Evolutionary conservation across 768 basidiomycete genomes (phyloP).

Genomic region (Tubosaeta brunneosetosa): DNA sequence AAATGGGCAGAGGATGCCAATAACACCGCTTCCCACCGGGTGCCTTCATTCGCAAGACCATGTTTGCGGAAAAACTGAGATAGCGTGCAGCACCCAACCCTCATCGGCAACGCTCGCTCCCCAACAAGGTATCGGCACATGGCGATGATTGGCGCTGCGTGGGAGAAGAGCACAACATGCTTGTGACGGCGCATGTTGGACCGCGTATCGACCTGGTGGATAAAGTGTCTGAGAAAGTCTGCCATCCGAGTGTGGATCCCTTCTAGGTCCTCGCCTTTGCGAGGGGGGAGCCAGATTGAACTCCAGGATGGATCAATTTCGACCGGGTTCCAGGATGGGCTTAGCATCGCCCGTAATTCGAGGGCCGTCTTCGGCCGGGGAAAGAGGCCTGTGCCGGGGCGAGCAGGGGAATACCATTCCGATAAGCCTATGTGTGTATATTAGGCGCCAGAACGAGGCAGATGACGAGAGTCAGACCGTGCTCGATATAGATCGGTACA

Average conservation of each 20-base stretch:
- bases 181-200: constrained; percentile 40
- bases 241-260: constrained; percentile 58
- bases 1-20: constrained; percentile 54
- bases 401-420: constrained; percentile 78
- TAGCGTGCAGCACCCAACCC: constrained; percentile 74
- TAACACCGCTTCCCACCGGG: constrained; percentile 37
- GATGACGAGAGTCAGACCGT: constrained; percentile 43
- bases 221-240: constrained; percentile 47
- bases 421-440: constrained; percentile 44
- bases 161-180: constrained; percentile 60
- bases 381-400: constrained; percentile 64
- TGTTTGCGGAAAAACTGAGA: constrained; percentile 46
- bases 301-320: constrained; percentile 60
- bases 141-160: constrained; percentile 72
- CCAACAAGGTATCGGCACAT: constrained; percentile 57
- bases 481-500: constrained; percentile 73
- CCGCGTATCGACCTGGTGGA: constrained; percentile 45
- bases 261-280: constrained; percentile 65
- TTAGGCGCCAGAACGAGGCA: background rate
- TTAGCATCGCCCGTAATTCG: constrained; percentile 50
- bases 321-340: constrained; percentile 57
- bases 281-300: constrained; percentile 64
- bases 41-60: constrained; percentile 36
- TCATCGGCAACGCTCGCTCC: constrained; percentile 46
- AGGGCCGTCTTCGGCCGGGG: constrained; percentile 63